These are phyloP conservation scores for Phaeodactylum tricornutum DNA, from an alignment of 108 stramenopile genomes.

Conservation along the genomic window DNA sequence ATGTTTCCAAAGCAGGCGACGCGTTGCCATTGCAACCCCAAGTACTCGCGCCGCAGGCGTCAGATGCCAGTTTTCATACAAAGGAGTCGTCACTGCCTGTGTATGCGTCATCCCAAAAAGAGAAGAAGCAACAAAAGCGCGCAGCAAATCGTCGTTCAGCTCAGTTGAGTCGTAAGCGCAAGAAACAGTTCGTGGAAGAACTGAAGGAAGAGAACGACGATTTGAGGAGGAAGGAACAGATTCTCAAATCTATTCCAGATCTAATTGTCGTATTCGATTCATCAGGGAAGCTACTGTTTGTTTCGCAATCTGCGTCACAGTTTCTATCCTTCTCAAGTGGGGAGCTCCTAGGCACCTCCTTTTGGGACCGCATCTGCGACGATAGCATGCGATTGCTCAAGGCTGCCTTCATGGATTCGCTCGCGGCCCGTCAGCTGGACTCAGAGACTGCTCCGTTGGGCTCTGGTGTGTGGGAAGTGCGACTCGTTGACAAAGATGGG, in stretches of 20 bases:
- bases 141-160: slow-evolving; percentile 86
- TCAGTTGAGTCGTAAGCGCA: slow-evolving; percentile 85
- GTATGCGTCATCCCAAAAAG: slow-evolving; percentile 15
- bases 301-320: slow-evolving; percentile 47
- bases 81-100: neutral
- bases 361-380: slow-evolving; percentile 64
- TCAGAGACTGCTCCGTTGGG: slow-evolving; percentile 57
- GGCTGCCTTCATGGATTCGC: slow-evolving; percentile 79
- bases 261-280: slow-evolving; percentile 81
- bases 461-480: slow-evolving; percentile 53
- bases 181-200: slow-evolving; percentile 91
- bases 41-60: neutral
- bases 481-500: slow-evolving; percentile 40
- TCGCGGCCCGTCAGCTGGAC: slow-evolving; percentile 49
- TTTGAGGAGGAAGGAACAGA: slow-evolving; percentile 69
- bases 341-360: slow-evolving; percentile 56
- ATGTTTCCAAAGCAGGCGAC: neutral
- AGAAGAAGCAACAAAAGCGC: slow-evolving; percentile 67
- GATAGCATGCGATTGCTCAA: slow-evolving; percentile 71
- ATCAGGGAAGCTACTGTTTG: slow-evolving; percentile 60
- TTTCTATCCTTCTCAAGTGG: slow-evolving; percentile 35
- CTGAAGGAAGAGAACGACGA: slow-evolving; percentile 80
- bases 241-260: slow-evolving; percentile 72
- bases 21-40: neutral
- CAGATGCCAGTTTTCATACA: neutral